These are phyloP conservation scores for Penicillium canescens DNA, from an alignment of 495 filamentous ascomycete species.

Conservation along the genomic window DNA sequence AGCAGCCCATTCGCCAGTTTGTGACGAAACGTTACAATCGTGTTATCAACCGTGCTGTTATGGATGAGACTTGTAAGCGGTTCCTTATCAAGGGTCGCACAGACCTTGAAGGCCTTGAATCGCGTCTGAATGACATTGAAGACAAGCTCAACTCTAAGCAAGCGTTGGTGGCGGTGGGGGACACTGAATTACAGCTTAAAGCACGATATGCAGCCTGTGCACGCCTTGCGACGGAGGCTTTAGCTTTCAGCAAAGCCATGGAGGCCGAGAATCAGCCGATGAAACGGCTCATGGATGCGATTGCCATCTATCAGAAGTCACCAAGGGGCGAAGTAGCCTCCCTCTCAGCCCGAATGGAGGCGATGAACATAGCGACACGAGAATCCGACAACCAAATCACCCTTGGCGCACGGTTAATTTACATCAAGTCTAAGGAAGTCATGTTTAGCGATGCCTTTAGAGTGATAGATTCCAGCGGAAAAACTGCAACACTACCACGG, in stretches of 20 bases:
- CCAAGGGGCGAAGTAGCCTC: not conserved
- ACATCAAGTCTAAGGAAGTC: conserved; percentile 1
- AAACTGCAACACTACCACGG: too few species aligned
- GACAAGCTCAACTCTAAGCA: too few species aligned
- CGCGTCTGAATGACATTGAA: conserved; percentile 7
- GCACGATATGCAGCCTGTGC: not conserved
- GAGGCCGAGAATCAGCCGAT: conserved; percentile 10
- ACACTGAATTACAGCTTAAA: not conserved
- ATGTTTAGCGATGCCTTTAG: not conserved
- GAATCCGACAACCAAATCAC: conserved; percentile 10
- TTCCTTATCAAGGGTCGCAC: conserved; percentile 11
- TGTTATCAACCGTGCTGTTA: conserved; percentile 14
- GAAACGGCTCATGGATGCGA: conserved; percentile 13
- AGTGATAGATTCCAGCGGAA: too few species aligned
- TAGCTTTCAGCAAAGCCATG: conserved; percentile 1
- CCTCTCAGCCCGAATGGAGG: not conserved
- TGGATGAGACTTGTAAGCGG: conserved; percentile 13
- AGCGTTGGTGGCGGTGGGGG: too few species aligned
- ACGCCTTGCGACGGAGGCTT: not conserved
- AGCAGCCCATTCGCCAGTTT: conserved; percentile 15
- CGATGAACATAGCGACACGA: not conserved
- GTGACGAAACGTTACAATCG: conserved; percentile 19
- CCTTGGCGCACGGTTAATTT: conserved; percentile 8
- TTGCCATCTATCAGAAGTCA: not conserved
- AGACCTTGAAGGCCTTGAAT: conserved; percentile 6